Evolutionary conservation across 495 filamentous ascomycete species (phyloP).

Genomic region (Chaetomium fimeti): DNA sequence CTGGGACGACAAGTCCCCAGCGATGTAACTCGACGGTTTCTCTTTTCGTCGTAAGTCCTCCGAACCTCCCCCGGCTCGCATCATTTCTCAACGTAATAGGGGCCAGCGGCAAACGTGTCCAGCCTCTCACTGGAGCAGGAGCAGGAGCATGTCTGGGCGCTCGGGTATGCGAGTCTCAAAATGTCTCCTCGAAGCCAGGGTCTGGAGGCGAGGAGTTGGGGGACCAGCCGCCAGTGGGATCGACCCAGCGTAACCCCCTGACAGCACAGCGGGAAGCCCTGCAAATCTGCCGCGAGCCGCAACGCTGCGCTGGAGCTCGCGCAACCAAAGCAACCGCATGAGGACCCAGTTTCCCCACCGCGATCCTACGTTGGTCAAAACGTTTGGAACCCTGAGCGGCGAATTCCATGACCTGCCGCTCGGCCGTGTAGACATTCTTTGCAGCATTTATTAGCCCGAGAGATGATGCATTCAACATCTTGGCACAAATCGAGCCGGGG

Average conservation of each 20-base stretch:
- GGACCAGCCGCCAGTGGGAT: slow-evolving; percentile 28
- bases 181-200: slow-evolving; percentile 35
- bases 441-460: slow-evolving; percentile 28
- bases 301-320: slow-evolving; percentile 23
- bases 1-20: background rate
- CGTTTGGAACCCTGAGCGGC: slow-evolving; percentile 31
- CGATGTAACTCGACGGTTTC: background rate
- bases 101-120: background rate
- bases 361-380: slow-evolving; percentile 14
- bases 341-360: slow-evolving; percentile 13
- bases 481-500: slow-evolving; percentile 31
- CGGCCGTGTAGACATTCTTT: slow-evolving; percentile 14
- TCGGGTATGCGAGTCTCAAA: slow-evolving; percentile 36
- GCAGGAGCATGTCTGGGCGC: slow-evolving; percentile 5
- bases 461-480: slow-evolving; percentile 27
- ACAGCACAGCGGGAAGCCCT: slow-evolving; percentile 17
- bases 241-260: slow-evolving; percentile 25
- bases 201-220: slow-evolving; percentile 37
- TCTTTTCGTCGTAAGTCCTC: background rate
- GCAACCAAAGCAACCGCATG: slow-evolving; percentile 32
- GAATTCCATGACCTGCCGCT: slow-evolving; percentile 18
- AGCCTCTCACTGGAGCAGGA: background rate
- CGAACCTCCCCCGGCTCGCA: background rate
- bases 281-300: slow-evolving; percentile 28
- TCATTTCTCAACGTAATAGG: slow-evolving; percentile 6